These are phyloP conservation scores for Saccharomycopsis phalli DNA, from an alignment of 1,139 yeast genomes.

Conservation along the genomic window DNA sequence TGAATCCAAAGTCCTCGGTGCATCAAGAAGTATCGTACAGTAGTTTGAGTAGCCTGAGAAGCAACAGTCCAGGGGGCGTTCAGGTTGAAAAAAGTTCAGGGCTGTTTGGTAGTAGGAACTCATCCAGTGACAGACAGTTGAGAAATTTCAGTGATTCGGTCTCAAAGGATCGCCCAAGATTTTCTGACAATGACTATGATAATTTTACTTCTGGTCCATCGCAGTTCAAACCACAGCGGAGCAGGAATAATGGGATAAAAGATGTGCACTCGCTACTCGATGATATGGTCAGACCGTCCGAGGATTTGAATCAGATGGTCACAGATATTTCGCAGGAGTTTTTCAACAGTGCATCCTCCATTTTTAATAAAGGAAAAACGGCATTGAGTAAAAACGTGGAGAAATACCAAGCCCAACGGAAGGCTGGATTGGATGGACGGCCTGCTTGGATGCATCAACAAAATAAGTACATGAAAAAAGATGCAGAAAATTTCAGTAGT, in stretches of 20 bases:
- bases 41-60: too few relatives aligned
- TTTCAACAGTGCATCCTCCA: conserved; percentile 51
- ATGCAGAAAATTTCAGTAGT: conserved; percentile 10
- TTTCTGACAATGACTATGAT: neutral
- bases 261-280: conserved; percentile 16
- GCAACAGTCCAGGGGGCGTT: neutral
- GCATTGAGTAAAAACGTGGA: conserved; percentile 60
- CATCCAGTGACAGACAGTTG: too few relatives aligned
- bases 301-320: conserved; percentile 32
- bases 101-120: too few relatives aligned
- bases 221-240: neutral
- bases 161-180: neutral
- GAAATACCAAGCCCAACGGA: conserved; percentile 38
- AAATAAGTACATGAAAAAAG: conserved; percentile 32
- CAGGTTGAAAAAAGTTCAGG: too few relatives aligned
- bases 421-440: conserved; percentile 32
- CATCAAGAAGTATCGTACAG: too few relatives aligned
- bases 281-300: conserved; percentile 9
- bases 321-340: conserved; percentile 57
- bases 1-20: neutral
- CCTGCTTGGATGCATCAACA: conserved; percentile 80
- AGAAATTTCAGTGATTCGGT: neutral
- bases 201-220: conserved; percentile 5
- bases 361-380: conserved; percentile 52
- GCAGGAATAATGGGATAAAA: too few relatives aligned